Conservation (phyloP, 2,329 filamentous ascomycete genomes). For the Phyllosticta paracitricarpa region DNA sequence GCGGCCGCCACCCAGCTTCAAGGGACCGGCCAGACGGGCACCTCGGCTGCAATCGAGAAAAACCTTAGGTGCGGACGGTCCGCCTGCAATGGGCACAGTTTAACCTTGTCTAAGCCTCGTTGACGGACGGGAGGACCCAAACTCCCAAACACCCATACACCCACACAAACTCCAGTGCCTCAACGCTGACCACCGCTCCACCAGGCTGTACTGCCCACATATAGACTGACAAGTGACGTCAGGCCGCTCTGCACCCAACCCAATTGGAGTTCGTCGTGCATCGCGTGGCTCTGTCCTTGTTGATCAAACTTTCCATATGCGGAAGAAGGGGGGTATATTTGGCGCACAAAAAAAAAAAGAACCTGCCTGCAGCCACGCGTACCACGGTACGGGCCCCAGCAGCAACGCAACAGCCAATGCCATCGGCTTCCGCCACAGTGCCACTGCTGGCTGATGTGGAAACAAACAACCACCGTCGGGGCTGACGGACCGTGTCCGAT, state of each 20-base stretch:
- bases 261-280: not conserved
- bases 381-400: not conserved
- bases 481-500: not conserved
- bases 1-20: not conserved
- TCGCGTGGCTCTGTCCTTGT: not conserved
- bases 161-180: not conserved
- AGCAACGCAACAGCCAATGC: not conserved
- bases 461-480: not conserved
- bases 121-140: not conserved
- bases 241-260: too few species aligned
- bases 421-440: not conserved
- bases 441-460: not conserved
- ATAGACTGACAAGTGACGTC: not conserved
- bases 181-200: not conserved
- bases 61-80: not conserved
- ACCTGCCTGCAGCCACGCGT: not conserved
- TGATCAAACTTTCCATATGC: not conserved
- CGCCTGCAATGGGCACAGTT: not conserved
- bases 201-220: not conserved
- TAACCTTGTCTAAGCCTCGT: not conserved
- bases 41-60: not conserved
- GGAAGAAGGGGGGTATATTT: not conserved
- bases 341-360: not conserved
- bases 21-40: not conserved
- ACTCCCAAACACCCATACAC: not conserved